Conservation (phyloP, 768 basidiomycete genomes). For the Russula sp. region DNA sequence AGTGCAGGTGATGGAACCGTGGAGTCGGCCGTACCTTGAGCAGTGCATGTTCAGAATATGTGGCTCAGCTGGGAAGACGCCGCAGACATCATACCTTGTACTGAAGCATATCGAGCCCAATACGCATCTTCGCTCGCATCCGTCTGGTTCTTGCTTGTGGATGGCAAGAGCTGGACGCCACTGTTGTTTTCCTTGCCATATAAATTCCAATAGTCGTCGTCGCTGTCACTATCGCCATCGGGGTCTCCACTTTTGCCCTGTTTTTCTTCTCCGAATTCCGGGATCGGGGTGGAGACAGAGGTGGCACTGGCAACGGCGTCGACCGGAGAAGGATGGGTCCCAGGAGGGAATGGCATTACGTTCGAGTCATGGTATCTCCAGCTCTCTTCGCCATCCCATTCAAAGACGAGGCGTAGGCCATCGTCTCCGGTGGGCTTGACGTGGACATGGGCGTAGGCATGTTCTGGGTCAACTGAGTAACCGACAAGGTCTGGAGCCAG, state of each 20-base stretch:
- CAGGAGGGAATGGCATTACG: constrained; percentile 62
- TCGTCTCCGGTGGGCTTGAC: constrained; percentile 32
- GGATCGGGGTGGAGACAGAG: not conserved
- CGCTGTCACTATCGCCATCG: constrained; percentile 28
- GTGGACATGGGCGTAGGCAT: constrained; percentile 21
- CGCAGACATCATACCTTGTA: constrained; percentile 48
- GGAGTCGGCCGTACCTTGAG: constrained; percentile 62
- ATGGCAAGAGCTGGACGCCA: constrained; percentile 21
- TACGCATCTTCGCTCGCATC: constrained; percentile 51
- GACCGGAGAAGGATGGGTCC: constrained; percentile 27
- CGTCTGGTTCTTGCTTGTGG: constrained; percentile 24
- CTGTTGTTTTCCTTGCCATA: constrained; percentile 40
- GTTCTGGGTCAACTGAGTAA: constrained; percentile 25
- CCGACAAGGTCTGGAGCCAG: constrained; percentile 42
- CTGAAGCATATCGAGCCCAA: constrained; percentile 64
- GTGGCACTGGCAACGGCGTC: constrained; percentile 24
- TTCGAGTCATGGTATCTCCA: constrained; percentile 71
- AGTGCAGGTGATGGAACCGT: constrained; percentile 49
- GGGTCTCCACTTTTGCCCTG: constrained; percentile 24
- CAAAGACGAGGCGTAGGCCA: constrained; percentile 57
- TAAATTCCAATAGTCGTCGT: constrained; percentile 63
- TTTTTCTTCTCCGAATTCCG: not conserved
- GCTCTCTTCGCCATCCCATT: constrained; percentile 44
- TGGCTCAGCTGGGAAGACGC: not conserved
- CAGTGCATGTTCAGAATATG: not conserved